phyloP scores from a whole-genome alignment of 768 basidiomycete genomes.

The Macrolepiota dolichaula region DNA sequence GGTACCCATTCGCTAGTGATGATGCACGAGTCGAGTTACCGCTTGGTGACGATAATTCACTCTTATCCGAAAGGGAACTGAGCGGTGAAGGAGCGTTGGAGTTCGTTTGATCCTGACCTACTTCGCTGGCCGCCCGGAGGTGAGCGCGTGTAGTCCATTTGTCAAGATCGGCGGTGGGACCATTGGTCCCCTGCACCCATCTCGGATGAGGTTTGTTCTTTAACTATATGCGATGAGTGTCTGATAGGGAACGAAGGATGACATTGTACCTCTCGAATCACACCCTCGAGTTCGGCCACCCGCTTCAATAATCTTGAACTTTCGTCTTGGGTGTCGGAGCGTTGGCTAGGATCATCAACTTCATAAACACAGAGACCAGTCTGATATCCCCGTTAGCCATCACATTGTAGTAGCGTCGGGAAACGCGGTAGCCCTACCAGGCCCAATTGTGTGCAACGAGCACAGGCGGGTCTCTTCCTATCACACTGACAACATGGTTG shows the following conservation, averaged over 20 bases:
- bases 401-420: not conserved
- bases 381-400: slow-evolving; percentile 28
- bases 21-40: slow-evolving; percentile 14
- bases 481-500: slow-evolving; percentile 35
- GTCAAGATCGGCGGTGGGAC: slow-evolving; percentile 27
- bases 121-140: slow-evolving; percentile 15
- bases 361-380: slow-evolving; percentile 85
- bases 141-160: slow-evolving; percentile 23
- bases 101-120: slow-evolving; percentile 11
- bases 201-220: slow-evolving; percentile 73
- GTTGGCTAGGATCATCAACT: slow-evolving; percentile 69
- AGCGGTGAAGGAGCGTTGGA: slow-evolving; percentile 27
- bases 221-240: slow-evolving; percentile 35
- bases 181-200: slow-evolving; percentile 47
- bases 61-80: slow-evolving; percentile 27
- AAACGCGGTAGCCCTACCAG: slow-evolving; percentile 27
- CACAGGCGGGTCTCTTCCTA: slow-evolving; percentile 47
- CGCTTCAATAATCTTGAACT: slow-evolving; percentile 63
- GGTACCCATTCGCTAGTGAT: slow-evolving; percentile 18
- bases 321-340: slow-evolving; percentile 56
- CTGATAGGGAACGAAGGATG: slow-evolving; percentile 33
- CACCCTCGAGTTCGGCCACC: slow-evolving; percentile 80
- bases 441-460: slow-evolving; percentile 49
- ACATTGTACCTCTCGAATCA: slow-evolving; percentile 65
- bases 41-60: slow-evolving; percentile 17